Base-by-base conservation (phyloP, 345 rosid genomes). In the Stellera chamaejasme region DNA sequence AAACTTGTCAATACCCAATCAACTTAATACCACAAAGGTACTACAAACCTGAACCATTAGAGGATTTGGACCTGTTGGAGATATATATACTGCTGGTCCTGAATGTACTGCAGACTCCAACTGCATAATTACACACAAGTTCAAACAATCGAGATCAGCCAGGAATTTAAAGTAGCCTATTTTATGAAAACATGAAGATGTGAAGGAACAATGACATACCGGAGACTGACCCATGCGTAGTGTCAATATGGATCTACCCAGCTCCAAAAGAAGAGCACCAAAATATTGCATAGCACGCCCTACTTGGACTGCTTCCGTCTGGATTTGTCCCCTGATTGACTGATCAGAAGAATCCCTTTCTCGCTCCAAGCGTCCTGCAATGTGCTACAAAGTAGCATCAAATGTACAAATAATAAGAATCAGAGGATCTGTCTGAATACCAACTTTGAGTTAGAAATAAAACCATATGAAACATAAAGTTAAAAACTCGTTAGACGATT, bases 41-140 rank as follows among this genome's bases (percentile, higher is more conserved):
- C 19, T 45, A 65, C 81, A 58, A 27, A 89, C 97, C 97, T 93
- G 97, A 60, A 80, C 96, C 99, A 93, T 93, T 49, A 89, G 80
- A 27, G 97, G 96, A 79, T 87, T 93, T 7, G 99, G 96, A 60
- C 96, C 97, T 6, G 90, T 70, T 8, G 94, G 73, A 52, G 95
- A 89, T 71, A 93, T 79, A 79, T 89, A 93, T 57, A 89, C 92
- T 52, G 92, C 96, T 56, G 99, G 95, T 55, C 99, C 97, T 69
- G 99, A 63, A 74, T 85, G 80, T 57, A 89, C 84, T 67, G 75
- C 82, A 52, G 87, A 70, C 60, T 76, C 77, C 10, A 48, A 87
- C 99, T 93, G 84, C 55, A 60, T 52, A 61, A 66, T 62, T 59
- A 10, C 23, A 64, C 61, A 53, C 2, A 51, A 54, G 15, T 41